Evolutionary conservation across 1,139 yeast genomes (phyloP), one percentile per base, ranked within the genome.

Genomic region (Yarrowia galli): DNA sequence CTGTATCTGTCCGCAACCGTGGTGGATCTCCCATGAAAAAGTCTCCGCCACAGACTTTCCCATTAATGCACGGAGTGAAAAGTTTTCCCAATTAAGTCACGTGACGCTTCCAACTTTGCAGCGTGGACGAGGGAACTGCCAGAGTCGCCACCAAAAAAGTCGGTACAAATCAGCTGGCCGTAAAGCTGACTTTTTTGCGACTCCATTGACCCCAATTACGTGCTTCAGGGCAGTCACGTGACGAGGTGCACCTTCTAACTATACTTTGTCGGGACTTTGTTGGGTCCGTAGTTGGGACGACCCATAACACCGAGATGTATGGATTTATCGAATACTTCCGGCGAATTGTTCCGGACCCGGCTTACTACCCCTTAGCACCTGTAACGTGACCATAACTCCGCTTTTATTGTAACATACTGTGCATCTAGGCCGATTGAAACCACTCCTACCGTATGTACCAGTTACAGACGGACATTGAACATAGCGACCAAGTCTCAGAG

Each of bases 1-100:
- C 61, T 18, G 12, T 18, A 4, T 22, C 12, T 40, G n/a, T n/a
- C 61, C 61, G 12, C 32, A 23, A 36, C 28, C 15, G 46, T 28
- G 32, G 46, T 38, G 61, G 48, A 54, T 54, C 60, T 23, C 60
- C 35, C 38, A 54, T 23, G 10, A 25, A 6, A 54, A 54, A 38
- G 42, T 53, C 60, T 53, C n/a, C 60, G 60, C 60, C 60, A 53
- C 28, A 25, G 28, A 25, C 58, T 15, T 5, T 9, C 16, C n/a
- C 46, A 53, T 54, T 40, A 25, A 54, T 54, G 61, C 46, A 40
- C 16, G n/a, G 35, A n/a, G 46, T 54, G 61, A 54, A 54, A 54
- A 54, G 48, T 54, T 54, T 54, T 54, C 61, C 46, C 61, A 54
- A 53, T 40, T 12, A 54, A 23, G n/a, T 54, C 61, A 54, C 36